Conservation (phyloP, 345 rosid species). For the Luvunga scandens region DNA sequence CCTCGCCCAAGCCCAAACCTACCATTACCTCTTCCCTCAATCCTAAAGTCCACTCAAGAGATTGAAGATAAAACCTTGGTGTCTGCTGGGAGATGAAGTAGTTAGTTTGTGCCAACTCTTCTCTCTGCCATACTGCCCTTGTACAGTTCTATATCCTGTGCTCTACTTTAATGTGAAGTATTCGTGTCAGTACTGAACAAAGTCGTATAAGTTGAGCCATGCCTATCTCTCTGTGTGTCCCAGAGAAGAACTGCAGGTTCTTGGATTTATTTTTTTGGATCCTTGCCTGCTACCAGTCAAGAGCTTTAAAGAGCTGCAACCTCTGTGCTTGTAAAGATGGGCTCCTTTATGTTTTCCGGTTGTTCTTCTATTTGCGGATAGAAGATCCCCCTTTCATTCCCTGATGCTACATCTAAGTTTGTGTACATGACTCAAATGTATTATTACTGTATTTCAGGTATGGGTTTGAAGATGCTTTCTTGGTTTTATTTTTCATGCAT, state of each 20-base stretch:
- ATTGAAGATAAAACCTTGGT: conserved; percentile 38
- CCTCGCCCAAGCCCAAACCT: conserved; percentile 14
- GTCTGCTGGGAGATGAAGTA: conserved; percentile 40
- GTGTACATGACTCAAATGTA: neutral
- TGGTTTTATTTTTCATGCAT: neutral
- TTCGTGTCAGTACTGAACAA: too few relatives aligned
- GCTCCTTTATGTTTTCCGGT: neutral
- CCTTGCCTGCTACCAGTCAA: conserved; percentile 31
- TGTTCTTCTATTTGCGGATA: neutral
- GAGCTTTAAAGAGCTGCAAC: conserved; percentile 15
- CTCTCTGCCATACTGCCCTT: conserved; percentile 8
- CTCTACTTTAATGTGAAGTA: conserved; percentile 9
- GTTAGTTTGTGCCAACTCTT: conserved; percentile 5
- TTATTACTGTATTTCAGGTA: neutral
- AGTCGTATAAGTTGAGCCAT: conserved; percentile 13
- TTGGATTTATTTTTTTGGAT: conserved; percentile 44
- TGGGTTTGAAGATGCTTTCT: neutral
- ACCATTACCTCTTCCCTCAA: conserved; percentile 22
- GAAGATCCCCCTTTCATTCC: neutral
- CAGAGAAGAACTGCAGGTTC: conserved; percentile 28
- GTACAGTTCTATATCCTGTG: conserved; percentile 29
- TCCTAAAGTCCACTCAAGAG: conserved; percentile 19
- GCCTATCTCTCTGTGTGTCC: neutral
- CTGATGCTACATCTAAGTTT: neutral
- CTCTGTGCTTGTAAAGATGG: conserved; percentile 8